Base-by-base conservation (phyloP, 2,329 filamentous ascomycete species). In the Beauveria pseudobassiana region DNA sequence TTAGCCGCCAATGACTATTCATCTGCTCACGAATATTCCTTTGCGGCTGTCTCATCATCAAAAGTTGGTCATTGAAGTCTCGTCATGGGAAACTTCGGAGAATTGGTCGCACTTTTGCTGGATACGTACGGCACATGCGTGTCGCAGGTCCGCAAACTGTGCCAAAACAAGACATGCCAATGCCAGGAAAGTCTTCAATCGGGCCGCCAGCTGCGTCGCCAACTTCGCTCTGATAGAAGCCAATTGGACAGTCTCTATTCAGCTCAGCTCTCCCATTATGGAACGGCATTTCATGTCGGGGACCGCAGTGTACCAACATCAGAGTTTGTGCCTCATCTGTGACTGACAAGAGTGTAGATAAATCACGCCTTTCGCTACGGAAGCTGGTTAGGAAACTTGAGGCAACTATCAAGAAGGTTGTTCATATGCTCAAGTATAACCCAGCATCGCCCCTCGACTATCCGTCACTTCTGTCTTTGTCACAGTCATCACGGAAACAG, bases 81-180 rank as follows among this genome's bases (percentile, higher is more conserved):
- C 66, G 70, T 42, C 34, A 74, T 74, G 74, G 75, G 70, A 28
- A 69, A 73, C 42, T 80, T 83, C 64, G 75, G 77, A 57, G 70
- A 74, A 56, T 73, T 74, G 20, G 75, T 83, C 50, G 69, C 71
- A 4, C 74, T 75, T 8, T 72, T 84, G 16, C 69, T 83, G 20
- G 74, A 78, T 53, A 77, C 78, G 14, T 83, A 82, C 62, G 73
- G 75, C 54, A 78, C 73, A 64, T 79, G 78, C 64, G 70, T 80
- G 40, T 70, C 73, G 18, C 71, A 80, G 14, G 69, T 80, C 7
- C 77, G 75, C 64, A 69, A 69, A 10, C 70, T 75, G 59, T 70
- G 70, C 46, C 61, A 61, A 26, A 57, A 55, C 14, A 66, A 61
- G 38, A 63, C 65, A 49, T 64, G 61, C 51, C 65, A 63, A 49